Evolutionary conservation across 2,329 filamentous ascomycete genomes (phyloP), one percentile per base, ranked within the genome.

Genomic region (Penicillium rolfsii): DNA sequence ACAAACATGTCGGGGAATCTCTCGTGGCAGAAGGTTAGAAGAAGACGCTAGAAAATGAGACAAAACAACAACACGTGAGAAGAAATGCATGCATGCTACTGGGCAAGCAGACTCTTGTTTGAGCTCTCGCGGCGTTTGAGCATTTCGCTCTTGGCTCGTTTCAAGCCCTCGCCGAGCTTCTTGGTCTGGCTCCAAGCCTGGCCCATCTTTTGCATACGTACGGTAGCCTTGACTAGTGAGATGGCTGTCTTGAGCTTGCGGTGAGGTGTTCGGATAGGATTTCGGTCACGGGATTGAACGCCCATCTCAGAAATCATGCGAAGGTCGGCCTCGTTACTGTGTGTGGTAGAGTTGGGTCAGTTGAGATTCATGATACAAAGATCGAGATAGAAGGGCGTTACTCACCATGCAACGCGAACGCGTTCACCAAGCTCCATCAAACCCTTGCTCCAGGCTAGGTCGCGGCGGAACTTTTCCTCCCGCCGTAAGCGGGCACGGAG

Each of bases 241-340:
- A 78, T 73, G 28, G 75, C 77, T 11, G 76, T 75, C 58, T 75
- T 76, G 35, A 82, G 67, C 61, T 80, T 82, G 60, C 74, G 76
- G 36, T 74, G 71, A 52, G 79, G 74, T 46, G 70, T 70, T 56
- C 74, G 71, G 59, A 72, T 58, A 62, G 68, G 70, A 35, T 59
- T 67, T 50, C 70, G 69, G 36, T 72, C 71, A 36, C 71, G 74
- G 33, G 75, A 78, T 36, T 82, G 84, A 64, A 91, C 86, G 64
- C 91, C 91, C 82, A 97, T 96, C 69, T 90, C 85, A 69, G 90
- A 86, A 64, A 98, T 88, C 73, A 97, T 89, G 55, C 88, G 87
- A 61, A 98, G 87, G 75, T 98, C 92, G 62, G 91, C 90, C 76
- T 94, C 89, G 81, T 98, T 99, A 81, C 95, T 98, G 76, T 75